Evolutionary conservation across 2,329 filamentous ascomycete genomes (phyloP).

Genomic region (Alternaria ventricosa): DNA sequence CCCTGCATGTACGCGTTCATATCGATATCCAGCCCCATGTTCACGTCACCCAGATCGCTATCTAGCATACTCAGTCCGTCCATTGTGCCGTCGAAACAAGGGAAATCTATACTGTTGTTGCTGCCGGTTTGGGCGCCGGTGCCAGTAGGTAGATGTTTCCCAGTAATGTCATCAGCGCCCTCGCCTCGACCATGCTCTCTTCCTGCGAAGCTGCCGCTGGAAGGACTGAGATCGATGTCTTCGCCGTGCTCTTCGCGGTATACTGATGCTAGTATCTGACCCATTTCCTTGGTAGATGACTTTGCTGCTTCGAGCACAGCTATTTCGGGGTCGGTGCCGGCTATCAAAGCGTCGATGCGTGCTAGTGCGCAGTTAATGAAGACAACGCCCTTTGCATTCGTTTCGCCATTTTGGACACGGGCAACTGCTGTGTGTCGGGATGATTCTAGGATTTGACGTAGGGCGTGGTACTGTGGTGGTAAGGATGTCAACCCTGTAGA

Average conservation of each 20-base stretch:
- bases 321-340: slow-evolving; percentile 19
- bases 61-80: slow-evolving; percentile 4
- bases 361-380: slow-evolving; percentile 29
- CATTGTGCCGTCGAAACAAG: neutral
- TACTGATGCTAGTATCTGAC: slow-evolving; percentile 20
- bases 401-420: slow-evolving; percentile 33
- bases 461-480: slow-evolving; percentile 19
- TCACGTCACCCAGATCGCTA: neutral
- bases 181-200: slow-evolving; percentile 23
- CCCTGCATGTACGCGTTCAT: slow-evolving; percentile 10
- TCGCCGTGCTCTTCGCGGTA: slow-evolving; percentile 28
- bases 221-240: slow-evolving; percentile 24
- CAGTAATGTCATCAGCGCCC: slow-evolving; percentile 1
- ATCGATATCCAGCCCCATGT: slow-evolving; percentile 1
- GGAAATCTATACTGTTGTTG: neutral
- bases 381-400: slow-evolving; percentile 32
- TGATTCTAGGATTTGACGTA: slow-evolving; percentile 16
- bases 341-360: slow-evolving; percentile 31
- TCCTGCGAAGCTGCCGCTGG: neutral
- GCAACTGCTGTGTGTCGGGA: slow-evolving; percentile 13
- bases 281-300: slow-evolving; percentile 13
- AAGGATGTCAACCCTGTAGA: neutral
- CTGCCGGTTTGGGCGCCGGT: neutral
- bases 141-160: neutral
- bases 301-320: slow-evolving; percentile 30